Base-by-base conservation (phyloP, 352 stramenopile species). In the Phytophthora sp. region DNA sequence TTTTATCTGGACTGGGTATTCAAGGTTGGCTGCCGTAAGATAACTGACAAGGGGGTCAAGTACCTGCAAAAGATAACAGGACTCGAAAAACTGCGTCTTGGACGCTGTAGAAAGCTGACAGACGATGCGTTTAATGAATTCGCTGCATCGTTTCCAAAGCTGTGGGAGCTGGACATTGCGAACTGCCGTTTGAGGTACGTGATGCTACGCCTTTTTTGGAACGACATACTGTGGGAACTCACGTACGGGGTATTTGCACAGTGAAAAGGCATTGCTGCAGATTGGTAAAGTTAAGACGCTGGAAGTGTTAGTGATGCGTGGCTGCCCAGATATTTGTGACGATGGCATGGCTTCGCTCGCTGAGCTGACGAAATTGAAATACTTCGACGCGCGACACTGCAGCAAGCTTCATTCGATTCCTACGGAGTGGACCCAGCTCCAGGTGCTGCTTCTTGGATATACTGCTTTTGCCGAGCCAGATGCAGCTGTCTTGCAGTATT, bases 361-460 rank as follows among this genome's bases (percentile, higher is more conserved):
- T 26, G n/a, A 13, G 3, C 57, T 89, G 30, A 59, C 28, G 8
- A 70, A 66, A 8, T 23, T 89, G 21, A 74, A 74, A 32, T 82
- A 89, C 50, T 91, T 94, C 35, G 83, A 94, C 41, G 82, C 76
- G 3, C 76, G 85, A 10, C 79, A 91, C 45, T 94, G 85, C 37
- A 69, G 77, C 53, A 71, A 76, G 27, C 60, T 94, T 17, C 77
- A 74, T 26, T 76, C 72, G 2, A 53, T 92, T 17, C 72, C 71
- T 17, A 65, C 46, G 0, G 73, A 88, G 39, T 94, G 85, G 85
- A 70, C 43, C 0, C 39, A 83, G 23, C 62, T 94, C 15, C 48
- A 71, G 13, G 76, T 90, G 12, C 45, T 94, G 8, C 53, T 91
- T 34, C 69, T 94, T 8, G 72, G 73, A 20, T 74, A 81, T 44